phyloP scores from a whole-genome alignment of 176 grass and related monocot genomes.

The Poa annua region DNA sequence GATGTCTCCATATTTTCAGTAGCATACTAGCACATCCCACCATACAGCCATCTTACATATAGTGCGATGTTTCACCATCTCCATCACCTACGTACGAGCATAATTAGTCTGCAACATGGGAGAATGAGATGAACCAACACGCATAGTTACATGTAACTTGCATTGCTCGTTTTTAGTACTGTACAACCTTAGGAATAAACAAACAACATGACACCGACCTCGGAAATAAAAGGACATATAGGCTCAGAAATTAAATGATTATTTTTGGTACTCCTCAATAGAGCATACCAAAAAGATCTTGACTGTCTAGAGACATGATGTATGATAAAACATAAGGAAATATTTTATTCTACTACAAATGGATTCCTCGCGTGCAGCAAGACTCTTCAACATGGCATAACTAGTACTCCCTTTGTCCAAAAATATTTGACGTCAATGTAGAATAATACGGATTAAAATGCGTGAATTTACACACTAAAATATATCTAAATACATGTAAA shows the following conservation, averaged over 20 bases:
- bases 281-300: background rate
- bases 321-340: background rate
- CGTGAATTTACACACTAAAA: too few relatives aligned
- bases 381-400: background rate
- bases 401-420: too few relatives aligned
- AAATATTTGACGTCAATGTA: too few relatives aligned
- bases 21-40: background rate
- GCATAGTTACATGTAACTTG: background rate
- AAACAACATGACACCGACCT: background rate
- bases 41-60: background rate
- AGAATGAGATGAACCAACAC: background rate
- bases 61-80: background rate
- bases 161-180: background rate
- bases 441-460: too few relatives aligned
- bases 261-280: background rate
- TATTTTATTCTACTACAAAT: background rate
- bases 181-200: background rate
- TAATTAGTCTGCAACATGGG: slow-evolving; percentile 10
- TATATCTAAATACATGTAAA: too few relatives aligned
- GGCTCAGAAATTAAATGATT: background rate
- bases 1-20: background rate
- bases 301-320: background rate
- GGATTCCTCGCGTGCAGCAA: background rate
- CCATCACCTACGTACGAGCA: background rate
- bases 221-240: background rate